phyloP scores from a whole-genome alignment of 805 yeast genomes.

The Wickerhamomyces xylosicus region DNA sequence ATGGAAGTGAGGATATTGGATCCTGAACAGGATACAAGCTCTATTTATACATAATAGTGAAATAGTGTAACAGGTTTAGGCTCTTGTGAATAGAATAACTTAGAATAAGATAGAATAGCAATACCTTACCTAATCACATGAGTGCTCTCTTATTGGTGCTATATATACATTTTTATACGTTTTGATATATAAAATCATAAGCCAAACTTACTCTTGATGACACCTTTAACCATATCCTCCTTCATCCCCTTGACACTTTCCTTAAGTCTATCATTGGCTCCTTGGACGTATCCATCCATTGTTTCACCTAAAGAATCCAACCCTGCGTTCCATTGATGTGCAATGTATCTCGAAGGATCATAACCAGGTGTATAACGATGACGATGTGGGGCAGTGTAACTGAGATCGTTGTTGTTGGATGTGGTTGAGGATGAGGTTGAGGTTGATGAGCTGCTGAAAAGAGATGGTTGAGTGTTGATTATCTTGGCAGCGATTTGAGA shows the following conservation, averaged over 20 bases:
- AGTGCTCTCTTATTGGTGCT: too few relatives aligned
- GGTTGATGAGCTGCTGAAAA: constrained; percentile 7
- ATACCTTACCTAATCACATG: too few relatives aligned
- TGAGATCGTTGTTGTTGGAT: constrained; percentile 15
- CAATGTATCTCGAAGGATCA: constrained; percentile 28
- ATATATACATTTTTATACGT: too few relatives aligned
- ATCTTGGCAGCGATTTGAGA: constrained; percentile 42
- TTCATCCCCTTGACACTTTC: constrained; percentile 41
- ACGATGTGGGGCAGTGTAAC: constrained; percentile 40
- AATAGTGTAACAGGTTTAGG: too few relatives aligned
- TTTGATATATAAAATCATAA: too few relatives aligned
- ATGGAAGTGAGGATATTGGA: too few relatives aligned
- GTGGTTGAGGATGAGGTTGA: constrained; percentile 3
- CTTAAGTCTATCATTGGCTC: constrained; percentile 40
- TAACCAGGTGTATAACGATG: constrained; percentile 25
- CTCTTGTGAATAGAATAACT: too few relatives aligned
- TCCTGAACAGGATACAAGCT: too few relatives aligned
- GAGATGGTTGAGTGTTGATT: constrained; percentile 6
- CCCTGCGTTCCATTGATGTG: constrained; percentile 39
- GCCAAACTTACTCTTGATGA: constrained; percentile 47
- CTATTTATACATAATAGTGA: too few relatives aligned
- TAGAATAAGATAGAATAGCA: too few relatives aligned
- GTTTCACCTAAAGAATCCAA: constrained; percentile 43
- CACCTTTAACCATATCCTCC: constrained; percentile 37
- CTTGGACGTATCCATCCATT: constrained; percentile 46